These are phyloP conservation scores for Stylosanthes scabra DNA, from an alignment of 331 rosid genomes.

Conservation along the genomic window DNA sequence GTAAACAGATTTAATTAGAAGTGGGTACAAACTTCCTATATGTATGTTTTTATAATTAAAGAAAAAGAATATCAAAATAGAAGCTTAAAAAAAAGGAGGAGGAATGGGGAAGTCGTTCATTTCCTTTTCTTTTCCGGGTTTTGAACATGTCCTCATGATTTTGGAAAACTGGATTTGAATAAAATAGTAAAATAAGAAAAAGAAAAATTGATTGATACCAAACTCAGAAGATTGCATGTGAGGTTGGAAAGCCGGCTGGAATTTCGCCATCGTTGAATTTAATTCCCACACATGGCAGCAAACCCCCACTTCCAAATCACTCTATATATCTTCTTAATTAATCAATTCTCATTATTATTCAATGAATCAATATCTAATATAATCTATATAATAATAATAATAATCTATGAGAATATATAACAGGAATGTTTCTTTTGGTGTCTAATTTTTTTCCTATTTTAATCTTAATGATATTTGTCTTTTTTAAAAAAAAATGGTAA, in stretches of 20 bases:
- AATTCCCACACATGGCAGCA: neutral
- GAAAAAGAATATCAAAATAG: neutral
- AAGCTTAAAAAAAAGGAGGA: neutral
- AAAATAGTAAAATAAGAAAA: neutral
- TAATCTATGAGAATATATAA: no score
- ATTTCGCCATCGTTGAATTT: neutral
- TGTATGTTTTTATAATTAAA: neutral
- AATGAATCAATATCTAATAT: no score
- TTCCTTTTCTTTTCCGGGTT: neutral
- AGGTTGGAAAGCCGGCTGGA: neutral
- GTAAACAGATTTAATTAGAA: neutral
- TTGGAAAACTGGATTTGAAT: neutral
- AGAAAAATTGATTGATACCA: neutral
- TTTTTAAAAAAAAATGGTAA: no score
- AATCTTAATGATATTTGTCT: no score
- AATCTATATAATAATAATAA: no score
- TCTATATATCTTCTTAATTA: no score
- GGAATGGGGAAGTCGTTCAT: neutral
- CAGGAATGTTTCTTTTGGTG: no score
- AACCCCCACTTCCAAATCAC: neutral
- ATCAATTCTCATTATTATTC: no score
- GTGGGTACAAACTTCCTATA: neutral
- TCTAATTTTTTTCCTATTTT: no score
- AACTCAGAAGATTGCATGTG: neutral
- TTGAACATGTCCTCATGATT: neutral